Conservation (phyloP, 208 protist genomes). For the Strigomonas culicis region DNA sequence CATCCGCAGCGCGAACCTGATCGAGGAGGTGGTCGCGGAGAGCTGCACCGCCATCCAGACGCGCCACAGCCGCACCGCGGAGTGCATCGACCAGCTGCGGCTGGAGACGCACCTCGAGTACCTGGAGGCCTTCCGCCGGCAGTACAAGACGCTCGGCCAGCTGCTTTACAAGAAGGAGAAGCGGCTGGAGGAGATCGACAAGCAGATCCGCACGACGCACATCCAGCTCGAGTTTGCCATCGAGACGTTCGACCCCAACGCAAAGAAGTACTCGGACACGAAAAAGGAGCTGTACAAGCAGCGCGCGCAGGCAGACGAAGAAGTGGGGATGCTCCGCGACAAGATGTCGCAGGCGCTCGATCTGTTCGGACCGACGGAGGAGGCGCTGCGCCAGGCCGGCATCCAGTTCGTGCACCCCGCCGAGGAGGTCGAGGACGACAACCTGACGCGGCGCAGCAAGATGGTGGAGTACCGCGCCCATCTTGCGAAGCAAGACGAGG, state of each 20-base stretch:
- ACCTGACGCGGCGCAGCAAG: constrained; percentile 66
- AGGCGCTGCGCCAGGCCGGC: constrained; percentile 57
- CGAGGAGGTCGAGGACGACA: constrained; percentile 58
- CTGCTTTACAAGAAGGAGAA: constrained; percentile 78
- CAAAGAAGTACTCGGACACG: constrained; percentile 61
- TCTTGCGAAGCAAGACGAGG: constrained; percentile 74
- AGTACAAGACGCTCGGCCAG: constrained; percentile 77
- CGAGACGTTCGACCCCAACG: constrained; percentile 73
- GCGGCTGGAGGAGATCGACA: constrained; percentile 50
- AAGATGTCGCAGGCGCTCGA: constrained; percentile 63
- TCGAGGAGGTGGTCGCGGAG: constrained; percentile 74
- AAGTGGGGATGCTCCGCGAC: constrained; percentile 56
- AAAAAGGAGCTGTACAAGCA: constrained; percentile 49
- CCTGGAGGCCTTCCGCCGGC: constrained; percentile 59
- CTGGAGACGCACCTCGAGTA: constrained; percentile 69
- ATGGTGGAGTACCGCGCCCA: constrained; percentile 80
- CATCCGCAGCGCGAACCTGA: constrained; percentile 49
- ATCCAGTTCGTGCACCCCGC: constrained; percentile 48
- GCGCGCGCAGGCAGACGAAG: constrained; percentile 57
- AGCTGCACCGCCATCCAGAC: constrained; percentile 70
- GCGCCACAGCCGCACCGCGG: constrained; percentile 60
- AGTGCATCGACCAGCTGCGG: constrained; percentile 50
- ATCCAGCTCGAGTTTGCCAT: constrained; percentile 73
- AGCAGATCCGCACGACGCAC: constrained; percentile 50
- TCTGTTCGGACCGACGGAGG: constrained; percentile 68